Conservation (phyloP, 139 green algal genomes). For the Chlorella ohadii region DNA sequence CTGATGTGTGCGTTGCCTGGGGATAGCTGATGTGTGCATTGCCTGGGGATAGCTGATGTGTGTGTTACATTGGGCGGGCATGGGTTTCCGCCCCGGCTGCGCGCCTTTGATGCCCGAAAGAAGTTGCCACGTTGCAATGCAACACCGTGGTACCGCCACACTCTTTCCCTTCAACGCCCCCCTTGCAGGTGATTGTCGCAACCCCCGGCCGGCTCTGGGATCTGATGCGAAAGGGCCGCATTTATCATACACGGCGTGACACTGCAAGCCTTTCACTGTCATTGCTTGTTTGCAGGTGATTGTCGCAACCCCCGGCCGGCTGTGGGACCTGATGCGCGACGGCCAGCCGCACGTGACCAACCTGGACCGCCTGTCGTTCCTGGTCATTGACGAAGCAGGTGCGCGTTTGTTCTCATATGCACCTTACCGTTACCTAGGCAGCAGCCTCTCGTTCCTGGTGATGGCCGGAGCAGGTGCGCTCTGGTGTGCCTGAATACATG, state of each 20-base stretch:
- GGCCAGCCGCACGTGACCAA: conserved; percentile 74
- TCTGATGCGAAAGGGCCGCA: conserved; percentile 84
- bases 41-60: not conserved
- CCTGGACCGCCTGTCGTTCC: conserved; percentile 75
- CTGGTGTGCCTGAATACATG: no score
- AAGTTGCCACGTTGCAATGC: no score
- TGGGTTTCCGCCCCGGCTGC: no score
- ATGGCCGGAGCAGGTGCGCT: no score
- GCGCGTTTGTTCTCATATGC: not conserved
- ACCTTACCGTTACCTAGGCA: no score
- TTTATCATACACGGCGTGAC: no score
- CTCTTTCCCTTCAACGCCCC: no score
- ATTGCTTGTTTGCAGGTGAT: conserved; percentile 79
- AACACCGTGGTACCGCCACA: no score
- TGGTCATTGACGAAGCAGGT: conserved; percentile 89
- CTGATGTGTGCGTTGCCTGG: not conserved
- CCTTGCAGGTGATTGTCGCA: conserved; percentile 85
- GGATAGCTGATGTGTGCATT: not conserved
- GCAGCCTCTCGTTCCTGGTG: no score
- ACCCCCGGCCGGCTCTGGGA: conserved; percentile 97
- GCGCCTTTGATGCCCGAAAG: no score
- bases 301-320: conserved; percentile 93
- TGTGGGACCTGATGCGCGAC: conserved; percentile 95
- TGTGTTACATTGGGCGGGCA: not conserved
- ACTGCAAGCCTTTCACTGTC: no score